phyloP scores from a whole-genome alignment of 345 rosid genomes.

The Murraya koenigii region DNA sequence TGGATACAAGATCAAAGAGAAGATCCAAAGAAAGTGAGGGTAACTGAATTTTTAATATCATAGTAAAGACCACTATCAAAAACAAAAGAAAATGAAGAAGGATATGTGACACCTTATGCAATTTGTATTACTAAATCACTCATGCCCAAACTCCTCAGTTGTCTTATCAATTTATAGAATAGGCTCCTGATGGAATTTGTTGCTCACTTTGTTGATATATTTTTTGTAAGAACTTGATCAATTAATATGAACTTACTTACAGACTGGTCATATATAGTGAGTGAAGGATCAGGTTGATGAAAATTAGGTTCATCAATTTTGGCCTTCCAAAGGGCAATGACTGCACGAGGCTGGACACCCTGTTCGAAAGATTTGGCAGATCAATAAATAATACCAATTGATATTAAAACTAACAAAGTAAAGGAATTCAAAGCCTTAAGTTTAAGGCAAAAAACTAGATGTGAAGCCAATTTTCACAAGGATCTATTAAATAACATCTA shows the following conservation, averaged over 20 bases:
- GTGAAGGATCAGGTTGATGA: conserved; percentile 31
- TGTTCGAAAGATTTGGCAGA: conserved; percentile 19
- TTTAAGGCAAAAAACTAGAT: not conserved
- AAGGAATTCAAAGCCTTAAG: not conserved
- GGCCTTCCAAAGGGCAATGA: conserved; percentile 44
- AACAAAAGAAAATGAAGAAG: not conserved
- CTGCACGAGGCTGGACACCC: conserved; percentile 42
- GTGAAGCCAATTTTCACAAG: too few relatives aligned
- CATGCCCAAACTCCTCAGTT: too few relatives aligned
- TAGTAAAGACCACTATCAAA: not conserved
- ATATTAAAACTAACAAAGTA: not conserved
- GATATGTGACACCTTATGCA: too few relatives aligned
- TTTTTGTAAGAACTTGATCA: too few relatives aligned
- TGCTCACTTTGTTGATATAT: too few relatives aligned
- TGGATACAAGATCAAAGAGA: not conserved
- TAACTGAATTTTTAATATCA: not conserved
- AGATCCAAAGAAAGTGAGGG: not conserved
- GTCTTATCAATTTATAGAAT: too few relatives aligned
- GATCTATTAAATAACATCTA: too few relatives aligned
- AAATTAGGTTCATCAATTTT: conserved; percentile 49
- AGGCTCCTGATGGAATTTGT: too few relatives aligned
- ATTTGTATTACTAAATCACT: too few relatives aligned
- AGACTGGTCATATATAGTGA: conserved; percentile 34
- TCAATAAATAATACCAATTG: not conserved
- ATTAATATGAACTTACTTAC: too few relatives aligned